Conservation (phyloP, 257 asterid species). For the Nicotiana obtusifolia region DNA sequence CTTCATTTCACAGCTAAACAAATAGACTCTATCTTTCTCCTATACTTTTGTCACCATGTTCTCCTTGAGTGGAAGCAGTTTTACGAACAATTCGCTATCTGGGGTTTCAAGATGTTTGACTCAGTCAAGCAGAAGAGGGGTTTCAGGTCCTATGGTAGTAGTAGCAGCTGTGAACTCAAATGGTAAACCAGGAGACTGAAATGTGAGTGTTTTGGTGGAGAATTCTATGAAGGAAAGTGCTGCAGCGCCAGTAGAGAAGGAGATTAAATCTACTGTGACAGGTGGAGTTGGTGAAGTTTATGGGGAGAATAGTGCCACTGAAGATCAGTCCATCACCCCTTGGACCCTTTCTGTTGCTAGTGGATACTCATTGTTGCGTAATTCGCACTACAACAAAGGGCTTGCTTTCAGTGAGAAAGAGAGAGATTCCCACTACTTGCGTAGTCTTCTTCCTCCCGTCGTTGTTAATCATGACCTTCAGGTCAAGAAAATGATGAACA, state of each 20-base stretch:
- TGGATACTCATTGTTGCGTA: conserved; percentile 96
- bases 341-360: conserved; percentile 58
- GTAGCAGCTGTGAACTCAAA: conserved; percentile 62
- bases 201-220: conserved; percentile 53
- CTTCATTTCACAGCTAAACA: too few species aligned
- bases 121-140: conserved; percentile 45
- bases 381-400: conserved; percentile 96
- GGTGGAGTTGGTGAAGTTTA: conserved; percentile 45
- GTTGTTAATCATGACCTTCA: conserved; percentile 69
- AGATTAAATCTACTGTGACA: conserved; percentile 26
- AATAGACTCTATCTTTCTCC: too few species aligned
- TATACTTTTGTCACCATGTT: conserved; percentile 58
- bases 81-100: conserved; percentile 53
- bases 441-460: conserved; percentile 97
- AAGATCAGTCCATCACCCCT: conserved; percentile 45
- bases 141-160: conserved; percentile 40
- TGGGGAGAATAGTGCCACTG: conserved; percentile 45
- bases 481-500: conserved; percentile 96
- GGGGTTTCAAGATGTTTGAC: conserved; percentile 58
- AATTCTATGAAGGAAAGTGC: conserved; percentile 29
- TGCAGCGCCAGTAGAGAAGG: conserved; percentile 19
- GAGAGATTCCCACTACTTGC: conserved; percentile 90
- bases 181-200: conserved; percentile 62
- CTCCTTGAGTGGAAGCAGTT: conserved; percentile 51
- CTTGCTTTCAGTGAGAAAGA: conserved; percentile 86